Evolutionary conservation across 2,329 filamentous ascomycete genomes (phyloP), one percentile per base, ranked within the genome.

Genomic region (Calonectria pteridis): DNA sequence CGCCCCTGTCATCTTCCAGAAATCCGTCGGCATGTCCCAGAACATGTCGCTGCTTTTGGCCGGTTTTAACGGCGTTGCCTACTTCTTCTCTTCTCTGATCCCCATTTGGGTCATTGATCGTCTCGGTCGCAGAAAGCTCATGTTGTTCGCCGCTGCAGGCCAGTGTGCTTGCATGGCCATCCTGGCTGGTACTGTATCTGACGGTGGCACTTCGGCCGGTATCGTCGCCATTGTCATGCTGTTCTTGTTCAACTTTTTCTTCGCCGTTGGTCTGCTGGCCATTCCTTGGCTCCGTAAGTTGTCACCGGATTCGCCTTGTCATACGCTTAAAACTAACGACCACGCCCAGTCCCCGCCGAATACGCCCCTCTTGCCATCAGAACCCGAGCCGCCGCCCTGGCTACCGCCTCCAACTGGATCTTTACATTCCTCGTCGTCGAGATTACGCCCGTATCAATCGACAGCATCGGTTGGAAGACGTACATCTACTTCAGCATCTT

Each of bases 81-180:
- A 83, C 73, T 83, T 83, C 51, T 62, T 84, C 26, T 80, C 79
- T 0, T 80, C 79, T n/a, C 75, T 79, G 5, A 78, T 84, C 3
- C 81, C 82, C 0, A 83, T 84, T 40, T 84, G 82, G 81, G 69
- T 83, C 29, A 83, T 84, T 33, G 83, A 84, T 43, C 80, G 81
- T 2, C 87, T 88, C 75, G 91, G 90, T 23, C 87, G 90, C 6
- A 85, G 91, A 11, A 91, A 90, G 78, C 85, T 92, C 81, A 90
- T 92, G 87, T 87, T 92, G 80, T 91, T 85, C 28, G 82, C 83
- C 1, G 82, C 79, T 16, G 78, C 74, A 2, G 84, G 83, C 1
- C 84, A 85, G 51, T 80, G 82, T 70, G 77, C 73, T 4, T 89
- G 87, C 72, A 89, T 89, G 87, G 85, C 84, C 14, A 80, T 88